Evolutionary conservation across 768 basidiomycete species (phyloP).

Genomic region (Amanita subjunquillea): DNA sequence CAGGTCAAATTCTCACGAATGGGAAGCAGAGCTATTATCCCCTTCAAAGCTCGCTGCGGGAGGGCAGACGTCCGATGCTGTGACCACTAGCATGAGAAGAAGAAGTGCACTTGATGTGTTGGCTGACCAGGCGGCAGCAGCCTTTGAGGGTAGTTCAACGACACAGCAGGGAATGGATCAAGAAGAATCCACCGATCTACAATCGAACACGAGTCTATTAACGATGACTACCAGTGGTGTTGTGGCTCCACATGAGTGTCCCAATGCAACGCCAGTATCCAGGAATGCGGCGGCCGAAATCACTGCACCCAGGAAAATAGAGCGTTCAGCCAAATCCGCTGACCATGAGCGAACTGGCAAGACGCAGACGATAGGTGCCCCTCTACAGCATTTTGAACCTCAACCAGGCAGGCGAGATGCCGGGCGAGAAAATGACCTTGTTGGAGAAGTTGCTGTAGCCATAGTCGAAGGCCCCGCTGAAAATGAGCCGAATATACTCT

Average conservation of each 20-base stretch:
- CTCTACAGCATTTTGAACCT: not conserved
- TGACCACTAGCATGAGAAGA: not conserved
- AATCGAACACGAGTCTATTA: not conserved
- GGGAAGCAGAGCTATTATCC: conserved; percentile 1
- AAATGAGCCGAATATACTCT: no score
- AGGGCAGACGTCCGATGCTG: conserved; percentile 15
- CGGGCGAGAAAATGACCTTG: not conserved
- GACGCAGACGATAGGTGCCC: not conserved
- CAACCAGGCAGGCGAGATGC: not conserved
- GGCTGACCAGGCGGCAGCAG: conserved; percentile 61
- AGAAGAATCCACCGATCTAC: not conserved
- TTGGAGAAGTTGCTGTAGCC: not conserved
- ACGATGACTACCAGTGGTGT: not conserved
- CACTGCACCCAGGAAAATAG: not conserved
- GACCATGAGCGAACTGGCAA: not conserved
- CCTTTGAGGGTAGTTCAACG: conserved; percentile 24
- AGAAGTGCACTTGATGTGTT: conserved; percentile 59
- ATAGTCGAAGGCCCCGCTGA: not conserved
- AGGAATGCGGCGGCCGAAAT: not conserved
- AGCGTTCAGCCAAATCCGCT: not conserved
- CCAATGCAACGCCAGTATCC: not conserved
- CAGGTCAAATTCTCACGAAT: not conserved
- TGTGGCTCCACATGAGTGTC: not conserved
- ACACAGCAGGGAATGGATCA: not conserved
- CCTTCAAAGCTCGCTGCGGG: conserved; percentile 8